phyloP scores from a whole-genome alignment of 208 protist genomes.

The Acanthamoeba triangularis region DNA sequence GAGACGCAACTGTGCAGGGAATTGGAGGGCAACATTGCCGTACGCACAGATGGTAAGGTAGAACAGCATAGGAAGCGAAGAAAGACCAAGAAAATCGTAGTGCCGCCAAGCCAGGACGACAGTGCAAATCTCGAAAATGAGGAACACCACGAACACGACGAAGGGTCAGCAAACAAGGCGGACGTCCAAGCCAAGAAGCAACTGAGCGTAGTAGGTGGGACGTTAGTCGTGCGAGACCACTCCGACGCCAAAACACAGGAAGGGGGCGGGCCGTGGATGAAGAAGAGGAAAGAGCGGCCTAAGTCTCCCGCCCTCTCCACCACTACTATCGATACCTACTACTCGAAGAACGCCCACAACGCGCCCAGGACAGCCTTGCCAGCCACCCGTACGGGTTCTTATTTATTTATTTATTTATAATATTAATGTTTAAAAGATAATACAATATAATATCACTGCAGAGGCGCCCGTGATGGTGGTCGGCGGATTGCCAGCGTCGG shows the following conservation, averaged over 20 bases:
- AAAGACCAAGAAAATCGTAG: background rate
- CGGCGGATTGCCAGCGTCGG: background rate
- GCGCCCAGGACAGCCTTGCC: background rate
- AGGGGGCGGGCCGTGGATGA: slow-evolving; percentile 20
- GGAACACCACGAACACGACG: background rate
- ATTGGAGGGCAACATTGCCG: background rate
- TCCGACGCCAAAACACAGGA: background rate
- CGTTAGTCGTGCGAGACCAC: background rate
- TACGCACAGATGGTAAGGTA: background rate
- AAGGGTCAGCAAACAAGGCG: background rate
- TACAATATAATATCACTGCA: background rate
- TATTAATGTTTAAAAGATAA: slow-evolving; percentile 9
- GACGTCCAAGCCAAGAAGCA: no score
- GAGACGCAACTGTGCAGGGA: background rate
- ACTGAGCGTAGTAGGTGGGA: no score
- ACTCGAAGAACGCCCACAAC: background rate
- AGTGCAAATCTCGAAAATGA: background rate
- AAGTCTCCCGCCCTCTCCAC: background rate
- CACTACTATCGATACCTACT: slow-evolving; percentile 40
- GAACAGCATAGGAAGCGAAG: background rate
- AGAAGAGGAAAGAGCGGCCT: slow-evolving; percentile 48
- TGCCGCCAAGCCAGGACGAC: background rate
- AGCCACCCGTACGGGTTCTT: background rate
- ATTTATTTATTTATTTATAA: background rate
- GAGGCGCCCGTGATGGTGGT: background rate